Evolutionary conservation across 192 early-diverging fungal species (phyloP).

Genomic region (Chytriomyces sp.): DNA sequence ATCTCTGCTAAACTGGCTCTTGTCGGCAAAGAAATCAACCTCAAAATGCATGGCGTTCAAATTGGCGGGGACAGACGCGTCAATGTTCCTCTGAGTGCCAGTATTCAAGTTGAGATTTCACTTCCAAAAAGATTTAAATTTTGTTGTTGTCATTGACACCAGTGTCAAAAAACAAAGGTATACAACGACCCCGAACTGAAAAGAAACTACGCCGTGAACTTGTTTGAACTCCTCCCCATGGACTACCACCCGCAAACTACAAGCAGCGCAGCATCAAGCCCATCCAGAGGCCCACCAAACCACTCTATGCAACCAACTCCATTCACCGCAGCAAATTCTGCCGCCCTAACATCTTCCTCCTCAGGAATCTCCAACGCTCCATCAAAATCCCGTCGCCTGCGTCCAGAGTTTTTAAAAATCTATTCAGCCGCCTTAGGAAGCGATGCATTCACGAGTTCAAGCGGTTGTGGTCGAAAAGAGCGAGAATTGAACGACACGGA

Average conservation of each 20-base stretch:
- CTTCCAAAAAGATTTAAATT: conserved; percentile 10
- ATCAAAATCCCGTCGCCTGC: conserved; percentile 39
- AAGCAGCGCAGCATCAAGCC: conserved; percentile 22
- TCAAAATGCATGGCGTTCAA: conserved; percentile 58
- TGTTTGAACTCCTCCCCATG: conserved; percentile 54
- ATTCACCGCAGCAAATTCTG: not conserved
- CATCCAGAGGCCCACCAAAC: conserved; percentile 14
- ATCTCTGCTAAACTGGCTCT: conserved; percentile 39
- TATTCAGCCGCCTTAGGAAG: conserved; percentile 36
- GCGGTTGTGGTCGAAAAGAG: conserved; percentile 51
- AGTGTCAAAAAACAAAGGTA: conserved; percentile 35
- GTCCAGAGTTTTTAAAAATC: conserved; percentile 54
- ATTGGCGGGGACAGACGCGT: conserved; percentile 56
- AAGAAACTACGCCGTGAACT: conserved; percentile 49
- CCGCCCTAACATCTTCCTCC: not conserved
- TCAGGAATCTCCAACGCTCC: not conserved
- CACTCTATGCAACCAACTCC: not conserved
- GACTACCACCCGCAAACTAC: conserved; percentile 36
- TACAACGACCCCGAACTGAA: conserved; percentile 39
- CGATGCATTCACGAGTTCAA: conserved; percentile 49
- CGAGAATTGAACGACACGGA: conserved; percentile 52
- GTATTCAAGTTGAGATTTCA: conserved; percentile 46
- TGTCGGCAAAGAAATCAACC: conserved; percentile 43
- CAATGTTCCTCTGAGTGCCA: conserved; percentile 40
- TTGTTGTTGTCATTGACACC: not conserved